Conservation (phyloP, 305 asterid species). For the Solanum hybrid region DNA sequence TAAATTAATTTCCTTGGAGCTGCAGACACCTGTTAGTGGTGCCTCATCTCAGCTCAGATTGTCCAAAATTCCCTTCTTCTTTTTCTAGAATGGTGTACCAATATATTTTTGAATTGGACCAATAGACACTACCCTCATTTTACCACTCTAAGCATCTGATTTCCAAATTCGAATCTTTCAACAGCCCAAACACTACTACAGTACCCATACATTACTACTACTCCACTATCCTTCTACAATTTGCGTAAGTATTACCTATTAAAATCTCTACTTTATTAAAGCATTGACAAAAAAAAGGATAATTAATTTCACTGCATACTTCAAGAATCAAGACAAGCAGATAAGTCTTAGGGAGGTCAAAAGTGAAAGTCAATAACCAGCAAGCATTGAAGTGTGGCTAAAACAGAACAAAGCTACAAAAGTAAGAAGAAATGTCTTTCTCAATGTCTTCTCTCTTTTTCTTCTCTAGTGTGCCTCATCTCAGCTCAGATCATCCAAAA, state of each 20-base stretch:
- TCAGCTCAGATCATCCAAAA: background rate
- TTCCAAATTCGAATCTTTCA: background rate
- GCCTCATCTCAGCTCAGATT: background rate
- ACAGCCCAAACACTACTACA: background rate
- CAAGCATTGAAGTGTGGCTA: background rate
- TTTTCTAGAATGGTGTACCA: background rate
- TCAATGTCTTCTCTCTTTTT: background rate
- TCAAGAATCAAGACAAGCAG: background rate
- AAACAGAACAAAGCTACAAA: background rate
- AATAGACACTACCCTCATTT: background rate
- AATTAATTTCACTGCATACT: background rate
- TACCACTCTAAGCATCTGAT: background rate
- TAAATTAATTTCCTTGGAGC: background rate
- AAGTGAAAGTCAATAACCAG: background rate
- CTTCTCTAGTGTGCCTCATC: background rate
- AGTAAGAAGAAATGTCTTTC: background rate
- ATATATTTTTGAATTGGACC: background rate
- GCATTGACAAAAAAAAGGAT: background rate
- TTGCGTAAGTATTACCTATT: background rate
- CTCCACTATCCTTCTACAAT: background rate
- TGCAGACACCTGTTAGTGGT: background rate
- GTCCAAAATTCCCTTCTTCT: background rate
- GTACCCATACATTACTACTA: background rate
- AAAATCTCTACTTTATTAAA: background rate
- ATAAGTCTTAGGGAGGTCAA: background rate